Base-by-base conservation (phyloP, 768 basidiomycete genomes). In the Baorangia bicolor region DNA sequence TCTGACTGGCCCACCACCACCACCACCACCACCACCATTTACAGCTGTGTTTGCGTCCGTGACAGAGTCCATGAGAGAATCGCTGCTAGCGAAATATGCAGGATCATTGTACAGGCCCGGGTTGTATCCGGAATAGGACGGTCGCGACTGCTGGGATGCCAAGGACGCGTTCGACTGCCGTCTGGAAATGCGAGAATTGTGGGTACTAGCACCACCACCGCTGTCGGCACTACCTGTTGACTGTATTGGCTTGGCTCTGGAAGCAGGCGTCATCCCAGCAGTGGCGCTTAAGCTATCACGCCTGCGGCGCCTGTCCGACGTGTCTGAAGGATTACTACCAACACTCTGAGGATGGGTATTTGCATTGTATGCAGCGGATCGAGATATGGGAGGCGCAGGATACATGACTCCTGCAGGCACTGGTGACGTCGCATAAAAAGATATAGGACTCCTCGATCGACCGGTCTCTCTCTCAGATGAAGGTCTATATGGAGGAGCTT, bases 371-470 rank as follows among this genome's bases (percentile, higher is more conserved):
- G 51, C 16, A n/a, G 61, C 58, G 0, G 64, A 62, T 23, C 70
- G 70, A 18, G 65, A 59, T 40, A 71, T 50, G 14, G 70, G 71
- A 33, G 69, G 69, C 1, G 53, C 64, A 8, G 70, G 67, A 30
- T 71, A 71, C 3, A 58, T 57, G 37, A 69, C 25, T 0, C 64
- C 69, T 10, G 55, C 16, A 31, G 70, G 70, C 9, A 66, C 62
- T 9, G 69, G 61, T 11, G 70, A 62, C 13, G 61, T 27, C 3
- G 69, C 64, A 16, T 71, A 71, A 25, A 69, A 57, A 4, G 63
- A 55, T 16, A 62, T 51, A 2, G 68, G 60, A 11, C 51, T 68
- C 56, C 58, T 63, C 14, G 69, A 49, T 37, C 60, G 60, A 44
- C 44, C 51, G 10, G 47, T 30, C 20, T 62, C 68, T n/a, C 63